phyloP scores from a whole-genome alignment of 345 rosid species.

The Gossypium stocksii region DNA sequence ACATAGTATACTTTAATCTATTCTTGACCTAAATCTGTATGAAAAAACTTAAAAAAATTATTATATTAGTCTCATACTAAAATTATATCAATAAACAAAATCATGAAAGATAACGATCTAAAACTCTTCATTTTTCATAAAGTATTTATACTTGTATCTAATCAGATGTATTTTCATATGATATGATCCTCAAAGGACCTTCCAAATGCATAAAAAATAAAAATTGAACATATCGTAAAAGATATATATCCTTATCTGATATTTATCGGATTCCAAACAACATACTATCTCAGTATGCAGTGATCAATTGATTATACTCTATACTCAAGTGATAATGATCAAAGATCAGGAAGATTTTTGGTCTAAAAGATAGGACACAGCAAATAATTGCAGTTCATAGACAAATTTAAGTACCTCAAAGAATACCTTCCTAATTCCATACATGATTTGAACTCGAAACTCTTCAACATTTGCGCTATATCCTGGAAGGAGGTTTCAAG shows the following conservation, averaged over 20 bases:
- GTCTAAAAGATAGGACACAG: background rate
- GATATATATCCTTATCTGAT: background rate
- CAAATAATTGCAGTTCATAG: background rate
- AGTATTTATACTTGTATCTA: no score
- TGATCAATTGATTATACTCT: background rate
- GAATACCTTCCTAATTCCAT: constrained; percentile 29
- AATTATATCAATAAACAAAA: no score
- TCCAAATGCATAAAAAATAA: background rate
- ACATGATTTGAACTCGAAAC: constrained; percentile 32
- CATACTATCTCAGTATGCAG: background rate
- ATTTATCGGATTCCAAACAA: background rate
- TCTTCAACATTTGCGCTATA: constrained; percentile 21
- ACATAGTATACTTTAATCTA: no score
- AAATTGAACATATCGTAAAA: background rate
- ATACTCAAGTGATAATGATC: background rate
- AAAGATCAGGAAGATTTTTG: background rate
- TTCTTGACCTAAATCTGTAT: no score
- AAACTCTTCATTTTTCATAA: no score
- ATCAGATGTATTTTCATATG: no score
- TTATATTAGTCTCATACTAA: no score
- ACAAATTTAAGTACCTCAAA: constrained; percentile 30
- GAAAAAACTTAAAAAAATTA: no score
- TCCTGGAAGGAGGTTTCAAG: background rate
- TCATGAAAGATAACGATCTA: no score
- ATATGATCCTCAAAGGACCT: no score